Evolutionary conservation across 305 asterid genomes (phyloP), one percentile per base, ranked within the genome.

Genomic region (Fraxinus xanthoxyloides): DNA sequence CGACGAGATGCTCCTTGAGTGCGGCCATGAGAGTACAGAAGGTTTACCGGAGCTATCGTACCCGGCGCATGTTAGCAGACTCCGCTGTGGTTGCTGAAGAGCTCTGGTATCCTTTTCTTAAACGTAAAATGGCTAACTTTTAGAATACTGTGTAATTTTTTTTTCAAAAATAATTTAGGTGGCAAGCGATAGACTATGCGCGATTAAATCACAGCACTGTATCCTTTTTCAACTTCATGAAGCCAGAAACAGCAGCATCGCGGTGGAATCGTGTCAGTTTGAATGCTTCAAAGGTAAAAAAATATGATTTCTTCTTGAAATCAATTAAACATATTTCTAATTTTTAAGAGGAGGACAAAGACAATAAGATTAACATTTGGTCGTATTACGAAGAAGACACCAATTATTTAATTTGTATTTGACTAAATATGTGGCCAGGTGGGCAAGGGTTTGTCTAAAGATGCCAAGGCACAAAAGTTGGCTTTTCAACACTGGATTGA

Each of bases 401-500:
- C 23, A 21, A 17, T 40, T 48, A n/a, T 17, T 0, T 51, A 13
- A 10, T 51, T 31, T 10, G 59, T 48, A 43, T 77, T 77, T 51
- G 35, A 65, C 46, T 59, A 79, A 23, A 81, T 54, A 46, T 82
- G 77, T 89, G 87, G 35, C 63, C 92, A 93, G 98, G 99, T 95
- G 83, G 99, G 99, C 65, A 91, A 92, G 85, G 98, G 98, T 70
- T 79, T 94, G 36, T 89, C 95, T 13, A 82, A 84, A 80, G 93
- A 92, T 85, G 94, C 85, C 80, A 92, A 89, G 85, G 98, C 98
- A 65, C 97, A 91, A 84, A 93, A 91, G 84, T 86, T 94, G 83
- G 95, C 98, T 85, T 94, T 94, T 84, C 98, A 92, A 78, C 97
- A 92, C 88, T 94, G 97, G 97, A 94, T 94, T 85, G 98, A 94